These are phyloP conservation scores for Astrothelium subdiscretum DNA, from an alignment of 495 filamentous ascomycete genomes.

Conservation along the genomic window DNA sequence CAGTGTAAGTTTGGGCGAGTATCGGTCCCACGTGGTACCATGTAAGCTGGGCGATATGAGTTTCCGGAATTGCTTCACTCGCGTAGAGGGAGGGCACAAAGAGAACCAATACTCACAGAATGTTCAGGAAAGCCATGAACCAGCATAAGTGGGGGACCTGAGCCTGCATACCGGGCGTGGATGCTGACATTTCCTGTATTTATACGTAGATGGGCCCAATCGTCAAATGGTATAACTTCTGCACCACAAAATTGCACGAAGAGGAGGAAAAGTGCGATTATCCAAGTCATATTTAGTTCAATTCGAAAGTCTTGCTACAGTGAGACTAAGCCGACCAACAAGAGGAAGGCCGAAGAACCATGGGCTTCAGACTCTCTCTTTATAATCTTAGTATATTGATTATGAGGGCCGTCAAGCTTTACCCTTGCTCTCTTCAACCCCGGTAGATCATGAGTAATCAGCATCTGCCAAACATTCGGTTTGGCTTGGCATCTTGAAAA, in stretches of 20 bases:
- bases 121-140: slow-evolving; percentile 32
- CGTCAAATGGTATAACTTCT: slow-evolving; percentile 11
- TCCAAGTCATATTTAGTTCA: background rate
- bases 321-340: background rate
- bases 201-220: slow-evolving; percentile 29
- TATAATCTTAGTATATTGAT: no score
- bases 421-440: no score
- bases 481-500: no score
- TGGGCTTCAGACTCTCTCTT: no score
- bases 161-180: slow-evolving; percentile 33
- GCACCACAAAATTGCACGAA: background rate
- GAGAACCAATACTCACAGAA: slow-evolving; percentile 14
- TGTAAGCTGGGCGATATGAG: slow-evolving; percentile 23
- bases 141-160: slow-evolving; percentile 28
- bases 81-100: background rate
- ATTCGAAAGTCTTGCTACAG: background rate
- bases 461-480: no score
- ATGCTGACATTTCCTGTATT: slow-evolving; percentile 29
- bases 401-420: no score
- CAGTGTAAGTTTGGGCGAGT: slow-evolving; percentile 43
- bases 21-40: slow-evolving; percentile 47
- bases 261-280: background rate
- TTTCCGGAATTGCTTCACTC: background rate
- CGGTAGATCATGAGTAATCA: no score
- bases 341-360: no score